These are phyloP conservation scores for Ilex paraguariensis DNA, from an alignment of 305 asterid genomes.

Conservation along the genomic window DNA sequence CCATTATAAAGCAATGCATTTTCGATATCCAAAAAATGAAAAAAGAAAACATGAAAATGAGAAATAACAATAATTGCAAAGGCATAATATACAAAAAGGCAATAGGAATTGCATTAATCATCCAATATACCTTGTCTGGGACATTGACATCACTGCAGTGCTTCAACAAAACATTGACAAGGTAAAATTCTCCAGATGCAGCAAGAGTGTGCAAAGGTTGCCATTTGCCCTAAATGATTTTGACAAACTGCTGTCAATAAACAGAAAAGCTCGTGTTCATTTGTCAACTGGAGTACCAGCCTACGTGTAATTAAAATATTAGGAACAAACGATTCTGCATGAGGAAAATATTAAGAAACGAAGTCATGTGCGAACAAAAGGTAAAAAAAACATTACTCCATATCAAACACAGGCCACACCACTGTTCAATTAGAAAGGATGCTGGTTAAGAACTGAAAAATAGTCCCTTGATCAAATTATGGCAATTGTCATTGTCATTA, in stretches of 20 bases:
- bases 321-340: not conserved
- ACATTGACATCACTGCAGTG: conserved; percentile 60
- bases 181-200: conserved; percentile 86
- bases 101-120: conserved; percentile 9
- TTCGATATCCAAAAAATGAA: conserved; percentile 1
- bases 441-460: too few species aligned
- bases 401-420: too few species aligned
- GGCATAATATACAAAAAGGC: not conserved
- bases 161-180: conserved; percentile 59
- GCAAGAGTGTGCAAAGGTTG: conserved; percentile 85
- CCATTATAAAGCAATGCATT: conserved; percentile 5
- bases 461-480: too few species aligned
- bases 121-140: conserved; percentile 58
- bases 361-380: not conserved
- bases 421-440: too few species aligned
- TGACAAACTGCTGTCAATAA: conserved; percentile 7
- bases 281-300: too few species aligned
- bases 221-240: conserved; percentile 69
- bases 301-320: not conserved
- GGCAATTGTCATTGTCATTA: too few species aligned
- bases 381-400: not conserved
- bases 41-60: conserved; percentile 4
- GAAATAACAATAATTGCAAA: not conserved
- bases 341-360: not conserved
- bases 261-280: not conserved